Conservation (phyloP, 225 moss, liverwort and hornwort genomes). For the Marchantia polymorpha region DNA sequence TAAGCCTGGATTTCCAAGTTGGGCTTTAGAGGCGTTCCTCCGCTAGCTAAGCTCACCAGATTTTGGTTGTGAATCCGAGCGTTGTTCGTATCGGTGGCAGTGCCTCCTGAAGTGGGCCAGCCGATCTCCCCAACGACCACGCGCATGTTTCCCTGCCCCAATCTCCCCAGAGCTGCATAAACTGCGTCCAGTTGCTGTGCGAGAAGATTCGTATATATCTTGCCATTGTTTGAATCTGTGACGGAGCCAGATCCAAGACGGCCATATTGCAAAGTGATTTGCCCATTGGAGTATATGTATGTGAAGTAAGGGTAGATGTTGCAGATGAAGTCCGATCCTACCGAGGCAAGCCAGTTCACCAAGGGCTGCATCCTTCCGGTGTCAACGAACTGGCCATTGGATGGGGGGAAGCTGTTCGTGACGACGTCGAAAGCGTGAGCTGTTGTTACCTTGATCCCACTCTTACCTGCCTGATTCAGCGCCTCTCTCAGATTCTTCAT, state of each 20-base stretch:
- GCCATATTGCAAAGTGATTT: neutral
- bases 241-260: neutral
- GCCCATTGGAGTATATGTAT: neutral
- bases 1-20: neutral
- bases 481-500: slow-evolving; percentile 42
- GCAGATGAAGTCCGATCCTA: neutral
- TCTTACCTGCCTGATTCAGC: slow-evolving; percentile 18
- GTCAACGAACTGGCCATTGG: slow-evolving; percentile 16
- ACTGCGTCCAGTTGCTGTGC: slow-evolving; percentile 6
- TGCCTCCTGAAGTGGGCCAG: slow-evolving; percentile 6
- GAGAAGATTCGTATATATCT: slow-evolving; percentile 5
- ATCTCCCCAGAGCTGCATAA: neutral
- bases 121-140: neutral
- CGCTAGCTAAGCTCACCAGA: neutral
- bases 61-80: slow-evolving; percentile 13
- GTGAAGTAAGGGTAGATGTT: slow-evolving; percentile 13
- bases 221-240: neutral
- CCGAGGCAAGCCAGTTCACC: slow-evolving; percentile 10
- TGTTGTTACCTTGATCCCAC: slow-evolving; percentile 26
- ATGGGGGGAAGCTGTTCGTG: slow-evolving; percentile 25
- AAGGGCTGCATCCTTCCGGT: slow-evolving; percentile 11
- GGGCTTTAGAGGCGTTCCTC: neutral
- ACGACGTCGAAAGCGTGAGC: slow-evolving; percentile 19
- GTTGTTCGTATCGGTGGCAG: neutral
- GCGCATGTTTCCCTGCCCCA: neutral